phyloP scores from a whole-genome alignment of 2,329 filamentous ascomycete species.

The Geosmithia morbida region DNA sequence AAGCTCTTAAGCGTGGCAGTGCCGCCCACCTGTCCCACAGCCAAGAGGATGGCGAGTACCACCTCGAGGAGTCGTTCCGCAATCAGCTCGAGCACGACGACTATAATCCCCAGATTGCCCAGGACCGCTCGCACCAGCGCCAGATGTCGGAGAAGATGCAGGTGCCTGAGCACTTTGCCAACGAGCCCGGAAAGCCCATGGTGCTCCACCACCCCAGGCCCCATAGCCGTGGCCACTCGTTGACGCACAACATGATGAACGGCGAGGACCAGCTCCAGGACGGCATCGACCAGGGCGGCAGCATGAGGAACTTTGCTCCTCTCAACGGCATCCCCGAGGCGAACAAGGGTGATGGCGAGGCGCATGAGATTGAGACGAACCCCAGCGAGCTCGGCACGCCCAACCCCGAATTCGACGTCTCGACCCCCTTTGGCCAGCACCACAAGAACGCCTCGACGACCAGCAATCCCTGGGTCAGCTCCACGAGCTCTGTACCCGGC shows the following conservation, averaged over 20 bases:
- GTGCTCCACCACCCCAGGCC: slow-evolving; percentile 58
- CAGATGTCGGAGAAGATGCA: slow-evolving; percentile 17
- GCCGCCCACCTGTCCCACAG: slow-evolving; percentile 70
- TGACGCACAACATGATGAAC: slow-evolving; percentile 51
- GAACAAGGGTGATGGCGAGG: slow-evolving; percentile 31
- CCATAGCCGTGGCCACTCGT: slow-evolving; percentile 58
- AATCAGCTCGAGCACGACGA: slow-evolving; percentile 68
- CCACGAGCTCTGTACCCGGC: slow-evolving; percentile 20
- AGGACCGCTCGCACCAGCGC: slow-evolving; percentile 11
- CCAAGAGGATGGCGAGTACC: slow-evolving; percentile 75
- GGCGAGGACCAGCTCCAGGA: slow-evolving; percentile 35
- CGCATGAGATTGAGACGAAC: slow-evolving; percentile 58
- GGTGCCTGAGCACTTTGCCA: slow-evolving; percentile 36
- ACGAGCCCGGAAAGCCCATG: slow-evolving; percentile 35
- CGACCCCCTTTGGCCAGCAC: slow-evolving; percentile 29
- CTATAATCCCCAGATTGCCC: slow-evolving; percentile 47
- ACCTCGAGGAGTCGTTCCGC: slow-evolving; percentile 65
- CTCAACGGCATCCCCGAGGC: slow-evolving; percentile 25
- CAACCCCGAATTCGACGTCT: slow-evolving; percentile 32
- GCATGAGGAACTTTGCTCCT: slow-evolving; percentile 19
- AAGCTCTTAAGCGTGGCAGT: slow-evolving; percentile 26
- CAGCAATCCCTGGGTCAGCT: slow-evolving; percentile 51
- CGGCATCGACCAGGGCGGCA: slow-evolving; percentile 20
- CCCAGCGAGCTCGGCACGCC: slow-evolving; percentile 59
- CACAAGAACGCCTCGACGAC: slow-evolving; percentile 38